Evolutionary conservation across 106 monocot genomes (phyloP), one percentile per base, ranked within the genome.

Genomic region (Platanthera guangdongensis): DNA sequence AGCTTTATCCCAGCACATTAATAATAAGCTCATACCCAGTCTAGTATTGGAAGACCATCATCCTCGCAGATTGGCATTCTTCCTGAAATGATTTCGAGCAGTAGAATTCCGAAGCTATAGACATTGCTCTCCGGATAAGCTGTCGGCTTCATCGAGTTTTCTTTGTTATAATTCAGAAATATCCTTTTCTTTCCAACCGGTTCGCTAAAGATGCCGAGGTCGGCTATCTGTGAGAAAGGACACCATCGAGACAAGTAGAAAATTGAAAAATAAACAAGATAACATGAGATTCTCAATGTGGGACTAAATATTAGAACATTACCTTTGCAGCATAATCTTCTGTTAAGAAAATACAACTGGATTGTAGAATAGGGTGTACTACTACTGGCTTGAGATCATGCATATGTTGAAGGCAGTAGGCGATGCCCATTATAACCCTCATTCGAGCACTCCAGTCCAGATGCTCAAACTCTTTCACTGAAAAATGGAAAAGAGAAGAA

Each of bases 261-360:
- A 22, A 39, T 39, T 39, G 39, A 39, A 39, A 39, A 39, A 39
- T 39, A 39, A 39, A 39, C 39, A 39, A 39, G 39, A 39, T 39
- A 39, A 3, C 39, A 39, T 39, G 39, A 39, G 39, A 39, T 39
- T 39, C 1, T 39, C 39, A 39, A 39, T 39, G 39, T 39, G 39
- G 39, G 39, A 39, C 62, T 7, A 18, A 62, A 62, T 9, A 55
- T 60, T 21, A 3, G 0, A 75, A 57, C 46, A 48, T 39, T 83
- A 92, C 99, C 94, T 99, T 99, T 12, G 92, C 90, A 71, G 99
- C 89, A 81, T 70, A 90, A 85, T 99, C 99, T 73, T 94, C 99
- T 4, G 94, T 90, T 78, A 99, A 49, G 22, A 84, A 83, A 13
- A 99, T 82, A 28, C 80, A 53, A 77, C 53, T 81, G 19, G 99